These are phyloP conservation scores for Breviolum minutum DNA, from an alignment of 73 alveolate genomes.

Conservation along the genomic window DNA sequence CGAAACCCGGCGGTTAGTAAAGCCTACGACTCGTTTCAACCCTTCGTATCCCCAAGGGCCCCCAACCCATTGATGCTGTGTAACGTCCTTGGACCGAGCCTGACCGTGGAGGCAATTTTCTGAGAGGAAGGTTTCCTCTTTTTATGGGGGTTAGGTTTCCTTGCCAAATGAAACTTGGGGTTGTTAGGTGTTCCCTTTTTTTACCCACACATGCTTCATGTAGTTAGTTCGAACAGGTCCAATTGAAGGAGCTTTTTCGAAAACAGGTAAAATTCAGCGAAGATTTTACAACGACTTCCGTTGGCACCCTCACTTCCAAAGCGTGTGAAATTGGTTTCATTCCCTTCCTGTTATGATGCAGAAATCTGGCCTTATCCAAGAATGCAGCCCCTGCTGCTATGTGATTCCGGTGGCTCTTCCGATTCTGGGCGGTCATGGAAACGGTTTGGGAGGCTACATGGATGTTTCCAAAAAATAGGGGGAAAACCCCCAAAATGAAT, in stretches of 20 bases:
- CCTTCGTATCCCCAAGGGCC: not conserved
- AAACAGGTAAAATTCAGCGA: not conserved
- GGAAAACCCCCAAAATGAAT: no score
- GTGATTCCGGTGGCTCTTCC: constrained; percentile 16
- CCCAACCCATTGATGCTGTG: not conserved
- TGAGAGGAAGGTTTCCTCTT: no score
- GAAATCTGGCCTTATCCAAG: constrained; percentile 14
- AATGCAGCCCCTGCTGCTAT: constrained; percentile 16
- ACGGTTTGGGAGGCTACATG: no score
- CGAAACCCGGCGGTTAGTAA: not conserved
- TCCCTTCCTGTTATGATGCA: no score
- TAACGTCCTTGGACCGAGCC: constrained; percentile 30
- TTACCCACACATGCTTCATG: not conserved
- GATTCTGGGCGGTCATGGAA: not conserved
- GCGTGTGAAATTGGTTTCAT: no score
- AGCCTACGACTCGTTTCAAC: not conserved
- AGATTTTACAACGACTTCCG: not conserved
- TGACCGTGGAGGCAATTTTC: not conserved
- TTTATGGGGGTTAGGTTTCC: no score
- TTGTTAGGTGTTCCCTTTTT: no score
- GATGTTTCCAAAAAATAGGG: no score
- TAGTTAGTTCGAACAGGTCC: not conserved
- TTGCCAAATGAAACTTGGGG: no score
- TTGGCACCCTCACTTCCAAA: not conserved
- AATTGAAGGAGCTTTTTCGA: not conserved